phyloP scores from a whole-genome alignment of 2,329 filamentous ascomycete species.

The Pseudogymnoascus sp. region DNA sequence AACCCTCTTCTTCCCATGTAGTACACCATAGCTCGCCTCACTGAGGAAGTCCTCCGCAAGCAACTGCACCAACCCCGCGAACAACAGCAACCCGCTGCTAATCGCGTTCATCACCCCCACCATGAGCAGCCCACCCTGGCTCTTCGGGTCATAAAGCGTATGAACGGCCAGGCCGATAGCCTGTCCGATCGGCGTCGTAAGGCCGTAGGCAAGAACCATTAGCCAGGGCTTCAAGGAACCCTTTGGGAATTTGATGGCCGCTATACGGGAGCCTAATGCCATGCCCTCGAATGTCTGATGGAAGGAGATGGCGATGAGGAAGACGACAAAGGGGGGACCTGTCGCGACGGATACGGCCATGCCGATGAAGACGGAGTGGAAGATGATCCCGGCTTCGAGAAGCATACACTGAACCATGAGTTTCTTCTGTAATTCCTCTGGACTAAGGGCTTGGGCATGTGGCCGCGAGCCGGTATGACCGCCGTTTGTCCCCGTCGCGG shows the following conservation, averaged over 20 bases:
- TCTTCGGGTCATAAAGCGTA: conserved; percentile 70
- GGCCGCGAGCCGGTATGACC: conserved; percentile 19
- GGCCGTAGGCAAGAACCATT: conserved; percentile 70
- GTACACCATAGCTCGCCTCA: conserved; percentile 52
- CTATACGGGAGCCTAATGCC: conserved; percentile 76
- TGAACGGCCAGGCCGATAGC: conserved; percentile 73
- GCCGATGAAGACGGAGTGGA: conserved; percentile 79
- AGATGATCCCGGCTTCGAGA: conserved; percentile 75
- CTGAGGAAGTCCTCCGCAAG: conserved; percentile 80
- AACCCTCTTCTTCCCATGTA: conserved; percentile 49
- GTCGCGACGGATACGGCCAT: conserved; percentile 80
- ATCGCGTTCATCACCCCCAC: conserved; percentile 86
- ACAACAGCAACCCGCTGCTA: conserved; percentile 69
- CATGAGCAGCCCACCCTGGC: conserved; percentile 67
- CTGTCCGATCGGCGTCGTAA: conserved; percentile 74
- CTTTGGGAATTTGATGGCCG: conserved; percentile 69
- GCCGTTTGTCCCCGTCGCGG: conserved; percentile 27
- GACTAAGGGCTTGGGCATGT: conserved; percentile 15
- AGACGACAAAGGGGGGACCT: conserved; percentile 69
- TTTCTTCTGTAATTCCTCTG: conserved; percentile 52
- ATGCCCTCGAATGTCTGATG: conserved; percentile 87
- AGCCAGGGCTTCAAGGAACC: conserved; percentile 68
- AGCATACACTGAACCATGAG: conserved; percentile 70
- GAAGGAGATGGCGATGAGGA: conserved; percentile 72
- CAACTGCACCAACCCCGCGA: conserved; percentile 76